Conservation (phyloP, 148 eudicot genomes). For the Dianthus caryophyllus region DNA sequence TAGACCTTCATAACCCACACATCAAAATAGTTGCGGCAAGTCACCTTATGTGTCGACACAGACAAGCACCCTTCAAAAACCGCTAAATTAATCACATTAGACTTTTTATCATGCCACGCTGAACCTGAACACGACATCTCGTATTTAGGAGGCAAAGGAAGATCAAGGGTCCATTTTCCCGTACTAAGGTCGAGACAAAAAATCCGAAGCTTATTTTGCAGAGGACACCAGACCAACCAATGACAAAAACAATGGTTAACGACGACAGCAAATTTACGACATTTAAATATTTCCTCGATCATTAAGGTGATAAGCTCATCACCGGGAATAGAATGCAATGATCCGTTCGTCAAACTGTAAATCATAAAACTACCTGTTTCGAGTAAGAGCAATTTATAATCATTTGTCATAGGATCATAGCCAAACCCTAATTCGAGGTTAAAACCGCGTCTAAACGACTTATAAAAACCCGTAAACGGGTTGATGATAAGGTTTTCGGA, state of each 20-base stretch:
- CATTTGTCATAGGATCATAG: neutral
- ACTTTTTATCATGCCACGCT: no score
- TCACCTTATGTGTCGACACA: no score
- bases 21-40: no score
- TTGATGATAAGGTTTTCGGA: no score
- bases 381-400: neutral
- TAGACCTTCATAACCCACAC: slow-evolving; percentile 21
- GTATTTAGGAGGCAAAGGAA: no score
- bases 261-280: neutral
- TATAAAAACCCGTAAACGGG: no score
- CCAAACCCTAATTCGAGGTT: neutral
- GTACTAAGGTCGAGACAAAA: no score
- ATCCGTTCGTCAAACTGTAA: neutral
- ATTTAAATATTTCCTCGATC: no score
- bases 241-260: slow-evolving; percentile 4
- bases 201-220: neutral
- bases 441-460: no score
- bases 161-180: no score
- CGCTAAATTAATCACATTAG: no score
- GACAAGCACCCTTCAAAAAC: slow-evolving; percentile 17
- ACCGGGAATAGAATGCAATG: neutral
- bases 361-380: neutral
- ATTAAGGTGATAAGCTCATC: neutral
- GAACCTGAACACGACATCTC: no score
- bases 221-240: neutral